A percentile compares a stretch with the other conserved stretches of the same genome.
These are phyloP conservation scores for Rhizoclosmatium sp. DNA, from an alignment of 192 early-diverging fungal genomes.

Conservation along the genomic window DNA sequence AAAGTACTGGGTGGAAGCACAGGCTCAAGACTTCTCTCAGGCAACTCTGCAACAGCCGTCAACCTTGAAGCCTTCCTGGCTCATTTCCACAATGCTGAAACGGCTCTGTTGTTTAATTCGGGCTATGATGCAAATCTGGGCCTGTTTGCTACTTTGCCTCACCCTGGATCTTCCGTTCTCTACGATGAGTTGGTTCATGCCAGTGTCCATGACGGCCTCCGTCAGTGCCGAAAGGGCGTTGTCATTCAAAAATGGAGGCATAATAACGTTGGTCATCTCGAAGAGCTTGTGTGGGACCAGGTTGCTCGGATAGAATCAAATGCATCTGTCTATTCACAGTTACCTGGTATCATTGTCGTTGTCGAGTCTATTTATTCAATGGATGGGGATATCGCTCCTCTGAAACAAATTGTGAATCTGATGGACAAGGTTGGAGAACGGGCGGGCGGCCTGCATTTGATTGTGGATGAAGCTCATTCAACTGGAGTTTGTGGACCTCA, in stretches of 20 bases:
- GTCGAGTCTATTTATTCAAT: slow-evolving; percentile 84
- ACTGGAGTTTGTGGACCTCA: slow-evolving; percentile 76
- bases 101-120: slow-evolving; percentile 82
- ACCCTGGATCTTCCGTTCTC: slow-evolving; percentile 68
- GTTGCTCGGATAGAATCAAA: slow-evolving; percentile 15
- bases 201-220: slow-evolving; percentile 83
- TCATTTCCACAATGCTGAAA: slow-evolving; percentile 65
- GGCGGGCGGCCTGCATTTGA: slow-evolving; percentile 64
- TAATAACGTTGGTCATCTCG: slow-evolving; percentile 69
- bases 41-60: slow-evolving; percentile 71
- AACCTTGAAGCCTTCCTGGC: slow-evolving; percentile 70
- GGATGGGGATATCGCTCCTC: slow-evolving; percentile 81
- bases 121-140: slow-evolving; percentile 85
- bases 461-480: slow-evolving; percentile 87
- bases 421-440: slow-evolving; percentile 39
- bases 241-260: slow-evolving; percentile 63
- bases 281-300: slow-evolving; percentile 20
- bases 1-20: slow-evolving; percentile 55
- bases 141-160: slow-evolving; percentile 72
- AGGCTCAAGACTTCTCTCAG: slow-evolving; percentile 78
- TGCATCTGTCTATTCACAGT: not conserved
- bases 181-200: slow-evolving; percentile 83
- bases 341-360: slow-evolving; percentile 65
- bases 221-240: slow-evolving; percentile 49
- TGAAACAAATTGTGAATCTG: slow-evolving; percentile 68